Evolutionary conservation across 2,329 filamentous ascomycete species (phyloP), one percentile per base, ranked within the genome.

Genomic region (Neopestalotiopsis clavispora): DNA sequence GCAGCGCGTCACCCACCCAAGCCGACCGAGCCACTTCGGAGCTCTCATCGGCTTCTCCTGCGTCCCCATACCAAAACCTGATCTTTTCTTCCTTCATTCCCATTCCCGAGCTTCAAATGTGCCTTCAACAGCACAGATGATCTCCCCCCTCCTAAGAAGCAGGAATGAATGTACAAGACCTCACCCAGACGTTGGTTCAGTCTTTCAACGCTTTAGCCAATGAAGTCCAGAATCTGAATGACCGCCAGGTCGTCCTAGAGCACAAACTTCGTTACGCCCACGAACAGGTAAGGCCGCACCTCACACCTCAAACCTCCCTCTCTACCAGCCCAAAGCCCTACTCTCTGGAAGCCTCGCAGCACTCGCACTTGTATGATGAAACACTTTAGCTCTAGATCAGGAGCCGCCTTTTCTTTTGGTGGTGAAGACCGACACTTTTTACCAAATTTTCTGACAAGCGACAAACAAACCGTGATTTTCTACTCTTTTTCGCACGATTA

Each of bases 341-440:
- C 42, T 66, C 56, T 40, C 23, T 28, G 23, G 23, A 28, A 28
- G 23, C 23, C 23, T 28, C 23, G 23, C 66, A 57, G 64, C 57
- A 63, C 52, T 61, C 57, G 30, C 62, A 66, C 61, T 74, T 66
- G 68, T 68, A 83, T 85, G 83, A 85, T 83, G 80, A 82, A 73
- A 77, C 76, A 75, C 78, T 78, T 92, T 93, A 94, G 92, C 92
- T 94, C 92, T 94, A 94, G 92, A 94, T 92, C 91, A 91, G 86
- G 87, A 93, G 90, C 86, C 88, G 83, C 86, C 69, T 69, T 57
- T 34, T 59, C 45, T 78, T 28, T 75, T 72, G 80, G 84, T 84
- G 85, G 83, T 84, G 77, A 81, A 88, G 91, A 92, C 86, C 84
- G 90, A 92, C 80, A 88, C 78, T 73, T 71, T 77, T 79, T 71